Evolutionary conservation across 306 rosid species (phyloP), one percentile per base, ranked within the genome.

Genomic region (Crotalaria pallida): DNA sequence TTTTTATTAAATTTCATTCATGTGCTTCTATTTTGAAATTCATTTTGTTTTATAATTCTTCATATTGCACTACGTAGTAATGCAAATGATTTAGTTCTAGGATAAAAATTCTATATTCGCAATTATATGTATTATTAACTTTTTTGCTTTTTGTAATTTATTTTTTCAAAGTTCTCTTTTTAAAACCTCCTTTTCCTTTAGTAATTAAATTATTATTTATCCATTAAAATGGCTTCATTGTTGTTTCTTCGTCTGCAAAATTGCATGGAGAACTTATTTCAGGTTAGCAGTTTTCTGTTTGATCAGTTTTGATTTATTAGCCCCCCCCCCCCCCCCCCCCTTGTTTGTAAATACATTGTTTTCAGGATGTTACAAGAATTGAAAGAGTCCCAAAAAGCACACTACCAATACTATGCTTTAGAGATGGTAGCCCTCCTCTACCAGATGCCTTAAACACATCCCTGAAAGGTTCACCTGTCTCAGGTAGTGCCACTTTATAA

Each of bases 351-450:
- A 59, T 66, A 15, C 17, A 7, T 47, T 83, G 56, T 65, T 84
- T 77, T 73, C 87, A 95, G 99, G 96, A 85, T 70, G 55, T 67
- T 64, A 40, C 73, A 26, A 82, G 77, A 56, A 52, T 82, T 69
- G 84, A 82, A 65, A 83, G 73, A 76, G 53, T 87, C 76, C 86
- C 87, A 11, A 50, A 83, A 79, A 84, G 83, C 51, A 24, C 64
- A 24, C 63, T 87, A 77, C 97, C 96, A 6, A 43, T 91, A 62
- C 76, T 89, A 81, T 95, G 99, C 84, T 84, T 95, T 77, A 87
- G 96, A 80, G 85, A 84, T 77, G 97, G 99, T 44, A 83, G 99
- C 68, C 99, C 84, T 55, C 99, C 99, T 31, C 81, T 91, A 56
- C 92, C 99, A 0, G 96, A 88, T 80, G 83, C 78, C 81, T 85